Percentiles rank a stretch among this genome's conserved stretches.
Conservation (phyloP, 352 stramenopile species). For the Phytophthora kernoviae region DNA sequence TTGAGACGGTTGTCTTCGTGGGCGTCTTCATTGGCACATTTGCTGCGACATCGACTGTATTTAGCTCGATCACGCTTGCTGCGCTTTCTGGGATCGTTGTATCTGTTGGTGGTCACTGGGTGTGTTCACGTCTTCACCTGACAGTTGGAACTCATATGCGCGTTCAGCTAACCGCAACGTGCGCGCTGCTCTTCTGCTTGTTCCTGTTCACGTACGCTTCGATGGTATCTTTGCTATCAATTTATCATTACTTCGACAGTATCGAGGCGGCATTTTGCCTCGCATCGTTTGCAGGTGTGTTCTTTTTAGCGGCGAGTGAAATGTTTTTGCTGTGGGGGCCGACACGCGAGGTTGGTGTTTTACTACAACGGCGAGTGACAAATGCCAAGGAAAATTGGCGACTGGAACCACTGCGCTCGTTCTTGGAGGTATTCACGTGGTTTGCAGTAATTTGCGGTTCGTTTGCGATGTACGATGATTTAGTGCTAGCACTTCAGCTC, state of each 20-base stretch:
- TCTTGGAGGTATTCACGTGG: slow-evolving; percentile 86
- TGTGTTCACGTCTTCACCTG: slow-evolving; percentile 63
- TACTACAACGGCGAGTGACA: slow-evolving; percentile 80
- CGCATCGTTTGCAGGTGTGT: slow-evolving; percentile 74
- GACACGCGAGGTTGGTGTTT: slow-evolving; percentile 66
- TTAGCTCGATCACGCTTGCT: slow-evolving; percentile 77
- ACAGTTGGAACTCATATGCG: slow-evolving; percentile 59
- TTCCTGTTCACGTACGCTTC: slow-evolving; percentile 75
- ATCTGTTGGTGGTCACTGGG: slow-evolving; percentile 70
- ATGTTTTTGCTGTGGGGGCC: slow-evolving; percentile 85
- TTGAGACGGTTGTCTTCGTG: slow-evolving; percentile 72
- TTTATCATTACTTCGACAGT: slow-evolving; percentile 87
- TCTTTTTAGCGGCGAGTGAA: slow-evolving; percentile 83
- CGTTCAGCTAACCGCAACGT: slow-evolving; percentile 71
- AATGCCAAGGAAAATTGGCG: slow-evolving; percentile 82
- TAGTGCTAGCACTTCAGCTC: slow-evolving; percentile 78
- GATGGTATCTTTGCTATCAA: slow-evolving; percentile 72
- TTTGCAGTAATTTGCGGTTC: slow-evolving; percentile 78
- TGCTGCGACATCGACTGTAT: slow-evolving; percentile 67
- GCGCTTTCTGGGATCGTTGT: slow-evolving; percentile 77
- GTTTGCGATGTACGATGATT: slow-evolving; percentile 82
- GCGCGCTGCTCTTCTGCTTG: slow-evolving; percentile 74
- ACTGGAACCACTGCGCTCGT: slow-evolving; percentile 74
- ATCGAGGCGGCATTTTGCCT: slow-evolving; percentile 87
- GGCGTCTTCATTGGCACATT: slow-evolving; percentile 82